Evolutionary conservation across 2,329 filamentous ascomycete genomes (phyloP).

Genomic region (Penicillium brasilianum): DNA sequence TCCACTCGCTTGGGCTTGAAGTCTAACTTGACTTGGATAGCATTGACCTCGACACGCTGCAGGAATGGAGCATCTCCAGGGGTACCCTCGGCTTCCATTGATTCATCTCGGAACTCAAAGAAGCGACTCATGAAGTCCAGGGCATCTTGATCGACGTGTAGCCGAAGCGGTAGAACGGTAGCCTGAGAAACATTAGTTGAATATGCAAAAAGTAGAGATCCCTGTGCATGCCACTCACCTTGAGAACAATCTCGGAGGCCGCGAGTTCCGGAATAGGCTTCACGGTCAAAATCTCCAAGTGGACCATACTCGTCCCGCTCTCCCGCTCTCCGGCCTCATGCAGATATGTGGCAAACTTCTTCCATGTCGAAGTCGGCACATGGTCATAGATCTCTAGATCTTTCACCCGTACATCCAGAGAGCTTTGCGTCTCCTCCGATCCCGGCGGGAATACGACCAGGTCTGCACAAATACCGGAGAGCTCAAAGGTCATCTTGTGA

Average conservation of each 20-base stretch:
- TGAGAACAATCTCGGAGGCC: conserved; percentile 86
- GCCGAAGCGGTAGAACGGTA: conserved; percentile 78
- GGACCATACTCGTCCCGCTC: conserved; percentile 84
- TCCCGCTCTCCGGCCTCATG: conserved; percentile 85
- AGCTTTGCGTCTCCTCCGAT: conserved; percentile 82
- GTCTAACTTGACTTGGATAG: conserved; percentile 83
- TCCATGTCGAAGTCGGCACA: conserved; percentile 94
- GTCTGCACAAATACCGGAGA: conserved; percentile 82
- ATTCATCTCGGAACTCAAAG: conserved; percentile 94
- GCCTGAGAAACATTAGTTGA: conserved; percentile 48
- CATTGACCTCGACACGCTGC: conserved; percentile 84
- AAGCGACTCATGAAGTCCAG: conserved; percentile 96
- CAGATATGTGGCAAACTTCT: conserved; percentile 95
- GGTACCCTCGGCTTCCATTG: conserved; percentile 56
- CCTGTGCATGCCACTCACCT: conserved; percentile 50
- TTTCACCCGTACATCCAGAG: conserved; percentile 79
- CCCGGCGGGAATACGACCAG: conserved; percentile 77
- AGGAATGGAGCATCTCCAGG: conserved; percentile 81
- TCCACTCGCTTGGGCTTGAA: conserved; percentile 99
- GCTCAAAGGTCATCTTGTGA: conserved; percentile 95
- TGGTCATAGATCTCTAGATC: conserved; percentile 93
- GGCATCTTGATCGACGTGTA: conserved; percentile 97
- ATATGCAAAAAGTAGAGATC: too few species aligned
- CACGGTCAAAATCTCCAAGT: conserved; percentile 85
- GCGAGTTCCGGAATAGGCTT: conserved; percentile 82